phyloP scores from a whole-genome alignment of 139 green algal genomes.

The Mychonastes homosphaera region DNA sequence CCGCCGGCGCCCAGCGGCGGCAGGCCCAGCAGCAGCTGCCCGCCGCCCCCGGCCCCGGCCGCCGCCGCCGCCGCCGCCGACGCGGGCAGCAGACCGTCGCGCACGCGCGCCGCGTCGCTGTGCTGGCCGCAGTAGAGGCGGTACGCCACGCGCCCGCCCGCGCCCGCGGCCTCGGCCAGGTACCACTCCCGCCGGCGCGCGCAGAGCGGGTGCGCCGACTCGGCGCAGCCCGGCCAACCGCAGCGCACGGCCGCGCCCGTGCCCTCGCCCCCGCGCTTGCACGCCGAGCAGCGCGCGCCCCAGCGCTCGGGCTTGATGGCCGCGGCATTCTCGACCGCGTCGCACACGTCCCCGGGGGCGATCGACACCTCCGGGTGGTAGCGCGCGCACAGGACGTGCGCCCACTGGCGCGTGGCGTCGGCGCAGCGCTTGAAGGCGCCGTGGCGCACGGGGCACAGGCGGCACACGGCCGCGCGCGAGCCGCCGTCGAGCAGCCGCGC shows the following conservation, averaged over 20 bases:
- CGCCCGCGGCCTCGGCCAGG: slow-evolving; percentile 21
- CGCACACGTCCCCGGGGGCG: slow-evolving; percentile 10
- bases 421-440: slow-evolving; percentile 67
- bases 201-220: slow-evolving; percentile 72
- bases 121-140: slow-evolving; percentile 60
- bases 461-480: slow-evolving; percentile 40
- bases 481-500: slow-evolving; percentile 40
- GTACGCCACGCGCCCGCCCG: slow-evolving; percentile 22
- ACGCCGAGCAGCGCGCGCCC: slow-evolving; percentile 24
- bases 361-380: slow-evolving; percentile 42
- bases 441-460: slow-evolving; percentile 67
- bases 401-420: slow-evolving; percentile 43
- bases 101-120: slow-evolving; percentile 21
- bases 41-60: slow-evolving; percentile 10
- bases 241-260: slow-evolving; percentile 32
- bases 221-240: slow-evolving; percentile 22
- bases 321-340: slow-evolving; percentile 25
- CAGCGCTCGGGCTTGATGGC: slow-evolving; percentile 32
- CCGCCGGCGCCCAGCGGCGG: background rate
- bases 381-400: slow-evolving; percentile 61
- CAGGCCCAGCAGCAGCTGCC: background rate
- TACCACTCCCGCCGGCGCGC: slow-evolving; percentile 55
- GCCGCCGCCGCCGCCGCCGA: too few species aligned
- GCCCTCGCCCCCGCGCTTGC: slow-evolving; percentile 14
- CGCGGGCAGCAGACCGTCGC: too few species aligned